Base-by-base conservation (phyloP, 202 grass and related monocot genomes). In the Zoysia matrella region DNA sequence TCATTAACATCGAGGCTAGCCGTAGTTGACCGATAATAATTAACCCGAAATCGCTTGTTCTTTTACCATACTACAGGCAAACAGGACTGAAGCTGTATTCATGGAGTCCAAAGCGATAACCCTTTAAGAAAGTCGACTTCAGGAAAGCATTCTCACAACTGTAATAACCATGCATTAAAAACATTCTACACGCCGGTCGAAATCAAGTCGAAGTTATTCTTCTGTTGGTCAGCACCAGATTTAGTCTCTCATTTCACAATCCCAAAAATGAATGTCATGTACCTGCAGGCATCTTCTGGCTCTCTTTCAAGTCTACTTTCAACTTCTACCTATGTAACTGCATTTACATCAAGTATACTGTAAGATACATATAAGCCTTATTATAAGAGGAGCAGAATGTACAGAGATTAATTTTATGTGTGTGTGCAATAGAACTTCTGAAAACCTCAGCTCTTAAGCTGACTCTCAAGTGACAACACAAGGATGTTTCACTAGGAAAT, bases 181-280 rank as follows among this genome's bases (percentile, higher is more conserved):
- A 60, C 52, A 63, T 43, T 53, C 75, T 10, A 60, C 10, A 13
- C 72, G 60, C 40, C 46, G 56, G 82, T 69, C 83, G 62, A 86
- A 72, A 86, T 67, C 68, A 54, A 82, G 16, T 7, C 7, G 41
- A 75, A 78, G 47, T 30, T 68, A 18, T 69, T 73, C 68, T 10
- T 47, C 68, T 74, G 74, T 74, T 77, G 43, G 54, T 86, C 68
- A 69, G 73, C 69, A 86, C 78, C 74, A 56, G 79, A 89, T 78
- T 62, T 18, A 54, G 86, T 74, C 57, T 86, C 55, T 86, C 83
- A 79, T 86, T 63, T 74, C 78, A 64, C 44, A 73, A 62, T 82
- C 68, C 53, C 71, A 42, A 82, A 73, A 86, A 36, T 69, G 74
- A 65, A 89, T 82, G 70, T 42, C 58, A 85, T 77, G 51, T 81